phyloP scores from a whole-genome alignment of 208 protist species.

The Leishmania amazonensis region DNA sequence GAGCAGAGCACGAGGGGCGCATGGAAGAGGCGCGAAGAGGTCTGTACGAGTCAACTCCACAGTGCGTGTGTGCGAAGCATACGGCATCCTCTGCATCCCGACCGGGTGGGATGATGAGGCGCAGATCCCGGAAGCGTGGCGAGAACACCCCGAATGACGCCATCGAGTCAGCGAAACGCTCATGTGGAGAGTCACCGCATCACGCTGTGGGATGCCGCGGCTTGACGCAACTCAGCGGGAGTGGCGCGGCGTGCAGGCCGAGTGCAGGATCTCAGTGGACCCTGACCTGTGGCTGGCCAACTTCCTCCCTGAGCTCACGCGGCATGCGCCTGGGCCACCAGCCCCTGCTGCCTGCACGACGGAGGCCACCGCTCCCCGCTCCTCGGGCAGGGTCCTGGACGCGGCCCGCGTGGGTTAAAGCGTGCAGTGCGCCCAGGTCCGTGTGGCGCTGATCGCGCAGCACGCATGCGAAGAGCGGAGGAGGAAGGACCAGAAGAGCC shows the following conservation, averaged over 20 bases:
- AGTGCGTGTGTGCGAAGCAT: neutral
- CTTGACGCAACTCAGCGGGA: neutral
- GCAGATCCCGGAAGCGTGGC: neutral
- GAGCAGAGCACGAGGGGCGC: neutral
- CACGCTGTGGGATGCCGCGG: neutral
- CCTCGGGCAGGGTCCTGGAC: too few relatives aligned
- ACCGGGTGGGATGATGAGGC: neutral
- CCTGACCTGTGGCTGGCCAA: neutral
- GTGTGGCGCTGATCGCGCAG: too few relatives aligned
- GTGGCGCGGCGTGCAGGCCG: too few relatives aligned
- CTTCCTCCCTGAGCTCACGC: neutral
- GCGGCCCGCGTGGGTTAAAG: too few relatives aligned
- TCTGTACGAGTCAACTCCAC: neutral
- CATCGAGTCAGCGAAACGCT: neutral
- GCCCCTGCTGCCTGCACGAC: too few relatives aligned
- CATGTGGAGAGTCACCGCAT: neutral
- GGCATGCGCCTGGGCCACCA: neutral
- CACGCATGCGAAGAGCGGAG: too few relatives aligned
- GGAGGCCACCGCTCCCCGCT: too few relatives aligned
- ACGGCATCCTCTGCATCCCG: neutral
- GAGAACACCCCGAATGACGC: neutral
- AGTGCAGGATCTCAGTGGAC: neutral
- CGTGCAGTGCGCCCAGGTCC: too few relatives aligned
- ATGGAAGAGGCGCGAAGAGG: neutral
- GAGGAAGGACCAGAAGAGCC: neutral